phyloP scores from a whole-genome alignment of 1,284 basidiomycete genomes.

The Trichosporon sp. region DNA sequence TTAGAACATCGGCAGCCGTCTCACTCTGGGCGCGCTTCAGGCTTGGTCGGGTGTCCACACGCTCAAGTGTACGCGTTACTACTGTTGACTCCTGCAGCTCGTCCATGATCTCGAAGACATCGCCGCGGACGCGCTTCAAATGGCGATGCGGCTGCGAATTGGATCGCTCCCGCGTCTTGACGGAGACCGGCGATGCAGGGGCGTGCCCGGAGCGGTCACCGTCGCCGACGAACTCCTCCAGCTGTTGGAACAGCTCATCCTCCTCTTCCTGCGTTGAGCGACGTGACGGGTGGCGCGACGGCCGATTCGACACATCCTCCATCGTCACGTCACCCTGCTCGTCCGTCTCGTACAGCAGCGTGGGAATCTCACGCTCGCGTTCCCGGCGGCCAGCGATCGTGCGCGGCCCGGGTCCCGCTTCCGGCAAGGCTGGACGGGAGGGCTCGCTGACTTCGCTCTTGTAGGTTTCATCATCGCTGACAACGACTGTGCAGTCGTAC shows the following conservation, averaged over 20 bases:
- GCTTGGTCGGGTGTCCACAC: conserved; percentile 9
- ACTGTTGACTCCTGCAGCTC: conserved; percentile 43
- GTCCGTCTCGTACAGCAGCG: conserved; percentile 1
- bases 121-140: conserved; percentile 27
- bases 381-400: not conserved
- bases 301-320: conserved; percentile 2
- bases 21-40: conserved; percentile 1
- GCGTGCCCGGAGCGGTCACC: conserved; percentile 15
- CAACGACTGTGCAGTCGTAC: conserved; percentile 51
- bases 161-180: not conserved
- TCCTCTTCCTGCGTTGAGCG: conserved; percentile 9
- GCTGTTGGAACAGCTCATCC: conserved; percentile 31
- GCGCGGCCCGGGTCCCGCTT: conserved; percentile 4
- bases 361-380: not conserved
- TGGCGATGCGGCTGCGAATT: conserved; percentile 21
- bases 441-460: not conserved
- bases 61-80: conserved; percentile 29
- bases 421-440: not conserved
- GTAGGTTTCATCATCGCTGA: conserved; percentile 35
- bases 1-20: conserved; percentile 14
- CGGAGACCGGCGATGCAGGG: not conserved
- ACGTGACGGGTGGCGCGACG: not conserved
- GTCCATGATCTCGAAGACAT: conserved; percentile 48
- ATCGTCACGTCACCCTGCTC: conserved; percentile 15
- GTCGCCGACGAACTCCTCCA: conserved; percentile 37